These are phyloP conservation scores for Peniophora sp. DNA, from an alignment of 1,284 basidiomycete genomes.

Conservation along the genomic window DNA sequence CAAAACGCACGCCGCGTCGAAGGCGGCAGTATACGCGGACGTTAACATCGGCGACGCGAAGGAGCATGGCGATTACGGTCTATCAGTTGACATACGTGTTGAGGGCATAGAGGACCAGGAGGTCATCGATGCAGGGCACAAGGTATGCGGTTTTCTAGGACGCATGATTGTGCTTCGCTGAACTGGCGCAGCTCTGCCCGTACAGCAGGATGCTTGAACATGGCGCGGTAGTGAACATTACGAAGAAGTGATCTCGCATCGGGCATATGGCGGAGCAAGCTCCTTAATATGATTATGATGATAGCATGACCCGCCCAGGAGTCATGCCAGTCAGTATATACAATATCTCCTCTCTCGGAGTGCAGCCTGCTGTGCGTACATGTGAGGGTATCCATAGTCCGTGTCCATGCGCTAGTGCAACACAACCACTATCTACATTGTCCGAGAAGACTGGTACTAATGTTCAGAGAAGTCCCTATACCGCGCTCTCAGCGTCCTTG, in stretches of 20 bases:
- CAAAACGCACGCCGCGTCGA: slow-evolving; percentile 44
- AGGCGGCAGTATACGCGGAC: slow-evolving; percentile 48
- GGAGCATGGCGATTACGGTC: slow-evolving; percentile 50
- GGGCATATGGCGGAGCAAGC: neutral
- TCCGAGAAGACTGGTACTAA: too few species aligned
- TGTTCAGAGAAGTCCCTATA: too few species aligned
- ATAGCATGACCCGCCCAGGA: neutral
- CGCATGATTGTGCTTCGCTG: neutral
- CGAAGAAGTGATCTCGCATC: slow-evolving; percentile 10
- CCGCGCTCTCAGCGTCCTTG: too few species aligned
- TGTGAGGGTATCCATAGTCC: too few species aligned
- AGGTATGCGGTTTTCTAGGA: slow-evolving; percentile 29
- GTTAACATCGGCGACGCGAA: slow-evolving; percentile 57
- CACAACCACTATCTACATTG: too few species aligned
- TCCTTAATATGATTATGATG: neutral
- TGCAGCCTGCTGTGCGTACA: too few species aligned
- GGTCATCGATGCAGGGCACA: slow-evolving; percentile 58
- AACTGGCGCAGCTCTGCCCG: slow-evolving; percentile 45
- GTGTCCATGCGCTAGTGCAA: too few species aligned
- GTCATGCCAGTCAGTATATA: too few species aligned
- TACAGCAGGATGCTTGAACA: slow-evolving; percentile 57
- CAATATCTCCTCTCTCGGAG: too few species aligned
- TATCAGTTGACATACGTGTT: slow-evolving; percentile 59
- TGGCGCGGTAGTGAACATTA: slow-evolving; percentile 48
- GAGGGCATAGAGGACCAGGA: slow-evolving; percentile 51